Evolutionary conservation across 2,329 filamentous ascomycete species (phyloP).

Genomic region (Fusarium guadeloupense): DNA sequence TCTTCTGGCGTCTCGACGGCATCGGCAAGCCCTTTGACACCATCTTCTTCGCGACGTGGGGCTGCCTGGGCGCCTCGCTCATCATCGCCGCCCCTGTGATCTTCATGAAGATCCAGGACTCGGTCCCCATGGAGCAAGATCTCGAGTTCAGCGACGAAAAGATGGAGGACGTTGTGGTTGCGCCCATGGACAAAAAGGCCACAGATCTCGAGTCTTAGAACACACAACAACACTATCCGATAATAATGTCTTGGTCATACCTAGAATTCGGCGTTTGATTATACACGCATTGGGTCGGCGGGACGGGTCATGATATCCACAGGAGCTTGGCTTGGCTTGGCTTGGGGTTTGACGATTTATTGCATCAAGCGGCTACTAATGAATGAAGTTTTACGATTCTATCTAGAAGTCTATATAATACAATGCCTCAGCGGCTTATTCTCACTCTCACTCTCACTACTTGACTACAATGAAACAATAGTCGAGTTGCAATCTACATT

Average conservation of each 20-base stretch:
- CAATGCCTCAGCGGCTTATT: not conserved
- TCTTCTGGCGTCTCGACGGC: conserved; percentile 44
- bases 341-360: not conserved
- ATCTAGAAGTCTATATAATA: not conserved
- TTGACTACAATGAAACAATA: not conserved
- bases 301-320: not conserved
- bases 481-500: not conserved
- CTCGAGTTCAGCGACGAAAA: conserved; percentile 88
- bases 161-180: conserved; percentile 68
- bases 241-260: conserved; percentile 14
- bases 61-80: conserved; percentile 74
- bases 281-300: not conserved
- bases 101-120: conserved; percentile 79
- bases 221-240: not conserved
- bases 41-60: conserved; percentile 78
- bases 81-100: conserved; percentile 82
- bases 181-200: conserved; percentile 21
- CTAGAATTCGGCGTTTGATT: conserved; percentile 6
- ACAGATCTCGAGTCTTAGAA: conserved; percentile 30
- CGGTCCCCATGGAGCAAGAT: conserved; percentile 79
- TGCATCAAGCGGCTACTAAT: not conserved
- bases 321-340: not conserved
- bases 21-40: conserved; percentile 66
- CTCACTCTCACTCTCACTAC: not conserved
- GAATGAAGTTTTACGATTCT: not conserved